Percentiles rank a stretch among this genome's conserved stretches.
Evolutionary conservation across 768 basidiomycete species (phyloP).

Genomic region (Sutorius australiensis): DNA sequence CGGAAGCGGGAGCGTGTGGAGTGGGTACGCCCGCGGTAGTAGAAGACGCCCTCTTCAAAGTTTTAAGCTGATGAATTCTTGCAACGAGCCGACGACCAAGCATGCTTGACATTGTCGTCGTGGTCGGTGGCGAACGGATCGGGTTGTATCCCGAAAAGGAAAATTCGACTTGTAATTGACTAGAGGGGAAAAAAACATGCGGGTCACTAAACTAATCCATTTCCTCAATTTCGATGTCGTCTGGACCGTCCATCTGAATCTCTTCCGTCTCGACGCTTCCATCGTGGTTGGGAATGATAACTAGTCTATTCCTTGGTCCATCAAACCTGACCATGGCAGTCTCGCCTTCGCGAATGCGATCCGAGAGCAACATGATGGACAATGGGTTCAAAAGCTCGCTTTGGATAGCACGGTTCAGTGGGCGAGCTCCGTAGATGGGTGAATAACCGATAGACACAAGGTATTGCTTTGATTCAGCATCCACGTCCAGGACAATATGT

Average conservation of each 20-base stretch:
- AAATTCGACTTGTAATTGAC: neutral
- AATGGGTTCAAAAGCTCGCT: conserved; percentile 90
- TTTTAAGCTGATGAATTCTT: conserved; percentile 14
- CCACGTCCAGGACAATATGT: conserved; percentile 78
- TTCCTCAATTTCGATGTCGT: conserved; percentile 31
- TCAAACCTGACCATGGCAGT: conserved; percentile 73
- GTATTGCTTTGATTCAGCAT: conserved; percentile 71
- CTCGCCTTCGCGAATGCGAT: conserved; percentile 79
- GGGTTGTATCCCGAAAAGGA: conserved; percentile 17
- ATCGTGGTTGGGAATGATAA: conserved; percentile 82
- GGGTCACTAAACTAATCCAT: conserved; percentile 12
- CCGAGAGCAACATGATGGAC: conserved; percentile 79
- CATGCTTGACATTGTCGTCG: conserved; percentile 18
- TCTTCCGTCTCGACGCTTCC: conserved; percentile 40
- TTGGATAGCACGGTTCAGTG: conserved; percentile 88
- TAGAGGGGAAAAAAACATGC: no score
- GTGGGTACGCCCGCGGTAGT: conserved; percentile 12
- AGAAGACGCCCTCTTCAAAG: conserved; percentile 24
- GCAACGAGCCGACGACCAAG: conserved; percentile 26
- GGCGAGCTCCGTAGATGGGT: conserved; percentile 84
- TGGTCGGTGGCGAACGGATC: conserved; percentile 5
- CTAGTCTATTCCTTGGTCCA: conserved; percentile 72
- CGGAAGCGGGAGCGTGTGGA: conserved; percentile 10
- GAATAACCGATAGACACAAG: conserved; percentile 76
- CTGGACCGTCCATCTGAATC: conserved; percentile 63